A percentile compares a stretch with the other conserved stretches of the same genome.
phyloP scores from a whole-genome alignment of 257 asterid species.

The Solanum ossicruentum region DNA sequence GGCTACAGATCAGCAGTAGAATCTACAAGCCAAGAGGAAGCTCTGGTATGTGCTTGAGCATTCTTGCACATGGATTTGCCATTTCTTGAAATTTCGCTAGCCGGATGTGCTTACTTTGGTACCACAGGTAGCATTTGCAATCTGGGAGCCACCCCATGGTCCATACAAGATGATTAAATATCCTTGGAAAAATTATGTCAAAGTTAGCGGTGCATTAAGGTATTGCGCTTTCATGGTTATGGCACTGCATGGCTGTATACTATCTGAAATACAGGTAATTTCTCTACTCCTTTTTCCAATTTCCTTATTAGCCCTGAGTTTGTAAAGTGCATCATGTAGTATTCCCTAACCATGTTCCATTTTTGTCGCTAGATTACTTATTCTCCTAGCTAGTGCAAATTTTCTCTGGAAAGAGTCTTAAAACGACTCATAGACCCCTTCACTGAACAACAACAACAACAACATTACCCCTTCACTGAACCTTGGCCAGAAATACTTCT shows the following conservation, averaged over 20 bases:
- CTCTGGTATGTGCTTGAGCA: constrained; percentile 27
- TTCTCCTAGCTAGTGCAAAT: not conserved
- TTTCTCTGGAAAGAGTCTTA: not conserved
- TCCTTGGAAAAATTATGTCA: constrained; percentile 54
- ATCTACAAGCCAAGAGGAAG: constrained; percentile 55
- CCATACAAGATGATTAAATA: constrained; percentile 38
- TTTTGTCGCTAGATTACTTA: not conserved
- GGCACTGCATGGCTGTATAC: constrained; percentile 80
- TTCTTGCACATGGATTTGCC: not conserved
- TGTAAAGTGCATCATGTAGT: not conserved
- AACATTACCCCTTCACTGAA: not conserved
- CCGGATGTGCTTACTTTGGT: not conserved
- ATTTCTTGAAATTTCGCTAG: not conserved
- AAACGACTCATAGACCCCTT: not conserved
- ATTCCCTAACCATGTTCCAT: not conserved
- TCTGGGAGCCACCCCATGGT: constrained; percentile 83
- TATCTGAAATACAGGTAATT: constrained; percentile 78
- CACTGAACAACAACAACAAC: too few species aligned
- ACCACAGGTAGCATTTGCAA: constrained; percentile 49
- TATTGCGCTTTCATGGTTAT: constrained; percentile 69
- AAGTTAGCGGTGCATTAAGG: constrained; percentile 52
- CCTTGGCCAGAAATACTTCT: not conserved
- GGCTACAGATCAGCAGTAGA: constrained; percentile 66
- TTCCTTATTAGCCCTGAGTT: not conserved
- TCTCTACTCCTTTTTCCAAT: not conserved